Evolutionary conservation across 129 eudicot genomes (phyloP), one percentile per base, ranked within the genome.

Genomic region (Helichrysum umbraculigerum): DNA sequence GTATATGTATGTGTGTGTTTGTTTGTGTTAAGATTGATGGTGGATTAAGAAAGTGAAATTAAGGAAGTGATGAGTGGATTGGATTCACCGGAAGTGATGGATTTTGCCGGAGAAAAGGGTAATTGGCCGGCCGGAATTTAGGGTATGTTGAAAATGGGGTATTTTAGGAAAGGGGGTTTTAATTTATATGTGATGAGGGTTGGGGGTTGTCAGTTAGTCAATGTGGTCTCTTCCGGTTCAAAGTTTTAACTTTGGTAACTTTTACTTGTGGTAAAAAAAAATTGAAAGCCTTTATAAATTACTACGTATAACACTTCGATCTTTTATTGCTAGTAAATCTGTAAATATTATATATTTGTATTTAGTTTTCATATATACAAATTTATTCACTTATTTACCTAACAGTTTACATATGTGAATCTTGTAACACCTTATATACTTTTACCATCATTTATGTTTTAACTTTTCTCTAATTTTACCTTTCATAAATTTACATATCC

Each of bases 101-200:
- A 77, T 39, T 58, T 69, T 57, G 29, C 68, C 81, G 81, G 32
- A 56, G 61, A 68, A 10, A 12, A 59, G 28, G 60, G 81, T 66
- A n/a, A 63, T 44, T 70, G 51, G 82, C 77, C 77, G 83, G 83
- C 59, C 73, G 83, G 78, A 79, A 63, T 56, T 44, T 44, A 64
- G 72, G 83, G 51, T 51, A 17, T 79, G 30, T 47, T 14, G 47
- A 21, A n/a, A 33, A 33, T 76, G 10, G 3, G 51, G 17, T 44
- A 64, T 62, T 62, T 52, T 44, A 15, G 68, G 71, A 39, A 61
- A 19, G 37, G 39, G 77, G 20, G 50, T 78, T 71, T 71, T 60
- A 29, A 44, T 60, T 78, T 75, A 60, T 61, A 68, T 63, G 10
- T 58, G 20, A 3, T 61, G 12, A 16, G 70, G 20, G 39, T 3